Conservation (phyloP, 129 eudicot genomes). For the Centaurea solstitialis region DNA sequence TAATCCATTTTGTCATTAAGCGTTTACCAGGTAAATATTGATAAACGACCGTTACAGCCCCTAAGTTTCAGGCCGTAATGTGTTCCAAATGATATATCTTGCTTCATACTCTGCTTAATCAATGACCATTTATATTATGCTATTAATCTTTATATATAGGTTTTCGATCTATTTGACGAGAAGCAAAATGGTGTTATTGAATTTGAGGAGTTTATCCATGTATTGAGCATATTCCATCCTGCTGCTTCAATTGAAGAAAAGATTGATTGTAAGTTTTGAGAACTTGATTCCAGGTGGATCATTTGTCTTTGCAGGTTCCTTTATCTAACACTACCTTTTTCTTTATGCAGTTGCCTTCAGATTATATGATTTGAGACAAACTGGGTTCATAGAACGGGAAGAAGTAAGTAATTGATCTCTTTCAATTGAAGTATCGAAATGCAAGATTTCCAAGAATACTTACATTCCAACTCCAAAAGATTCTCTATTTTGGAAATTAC, state of each 20-base stretch:
- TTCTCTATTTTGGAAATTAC: neutral
- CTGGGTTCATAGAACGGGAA: constrained; percentile 65
- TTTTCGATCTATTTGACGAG: constrained; percentile 60
- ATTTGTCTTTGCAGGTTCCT: neutral
- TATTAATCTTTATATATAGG: constrained; percentile 22
- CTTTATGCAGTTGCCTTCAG: constrained; percentile 48
- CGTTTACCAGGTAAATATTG: too few species aligned
- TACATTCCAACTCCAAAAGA: neutral
- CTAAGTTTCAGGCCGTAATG: neutral
- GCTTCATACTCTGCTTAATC: neutral
- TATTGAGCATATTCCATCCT: constrained; percentile 55
- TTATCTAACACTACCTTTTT: neutral
- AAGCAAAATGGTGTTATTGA: constrained; percentile 61
- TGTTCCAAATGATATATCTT: neutral
- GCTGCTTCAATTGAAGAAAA: constrained; percentile 37
- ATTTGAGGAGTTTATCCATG: constrained; percentile 55
- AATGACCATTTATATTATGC: neutral
- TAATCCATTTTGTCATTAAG: too few species aligned
- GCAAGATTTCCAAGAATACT: too few species aligned
- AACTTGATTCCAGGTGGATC: constrained; percentile 6
- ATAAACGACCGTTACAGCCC: too few species aligned
- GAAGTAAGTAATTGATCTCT: constrained; percentile 32
- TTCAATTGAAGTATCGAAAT: neutral
- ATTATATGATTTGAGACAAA: constrained; percentile 59
- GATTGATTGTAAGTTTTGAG: constrained; percentile 40